Conservation (phyloP, 2,329 filamentous ascomycete species). For the Aspergillus udagawae region DNA sequence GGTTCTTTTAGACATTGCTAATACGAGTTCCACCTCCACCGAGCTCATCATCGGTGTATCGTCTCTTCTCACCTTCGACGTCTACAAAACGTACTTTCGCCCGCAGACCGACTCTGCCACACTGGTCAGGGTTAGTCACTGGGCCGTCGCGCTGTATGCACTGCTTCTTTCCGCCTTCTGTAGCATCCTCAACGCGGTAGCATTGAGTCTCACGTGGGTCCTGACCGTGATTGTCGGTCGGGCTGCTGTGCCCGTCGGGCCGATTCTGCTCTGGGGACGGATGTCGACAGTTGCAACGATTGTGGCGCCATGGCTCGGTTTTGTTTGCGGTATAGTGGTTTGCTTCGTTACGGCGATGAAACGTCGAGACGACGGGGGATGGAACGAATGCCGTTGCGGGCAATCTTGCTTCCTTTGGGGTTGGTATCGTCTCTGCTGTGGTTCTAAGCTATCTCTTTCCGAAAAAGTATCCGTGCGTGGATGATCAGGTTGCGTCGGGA, state of each 20-base stretch:
- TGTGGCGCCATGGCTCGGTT: slow-evolving; percentile 33
- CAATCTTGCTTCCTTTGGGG: slow-evolving; percentile 34
- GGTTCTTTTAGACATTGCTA: no score
- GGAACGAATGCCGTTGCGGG: slow-evolving; percentile 39
- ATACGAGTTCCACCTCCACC: slow-evolving; percentile 44
- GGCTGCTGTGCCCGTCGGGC: slow-evolving; percentile 33
- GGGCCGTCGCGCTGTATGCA: slow-evolving; percentile 47
- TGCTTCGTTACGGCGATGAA: slow-evolving; percentile 38
- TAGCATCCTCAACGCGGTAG: slow-evolving; percentile 34
- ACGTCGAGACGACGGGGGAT: slow-evolving; percentile 35
- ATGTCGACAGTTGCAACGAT: slow-evolving; percentile 38
- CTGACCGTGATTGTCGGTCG: slow-evolving; percentile 41
- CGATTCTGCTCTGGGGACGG: slow-evolving; percentile 37
- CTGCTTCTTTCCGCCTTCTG: slow-evolving; percentile 41
- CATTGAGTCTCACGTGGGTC: slow-evolving; percentile 39
- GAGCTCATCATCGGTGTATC: slow-evolving; percentile 51
- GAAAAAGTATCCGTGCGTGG: slow-evolving; percentile 11
- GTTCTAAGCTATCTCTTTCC: slow-evolving; percentile 33
- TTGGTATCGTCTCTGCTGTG: slow-evolving; percentile 32
- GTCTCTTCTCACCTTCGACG: slow-evolving; percentile 51
- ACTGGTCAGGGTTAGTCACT: slow-evolving; percentile 49
- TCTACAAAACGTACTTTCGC: slow-evolving; percentile 50
- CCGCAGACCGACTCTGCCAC: slow-evolving; percentile 41
- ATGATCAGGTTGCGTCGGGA: not conserved
- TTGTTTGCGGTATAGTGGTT: slow-evolving; percentile 28